Conservation (phyloP, 2,329 filamentous ascomycete genomes). For the Tolypocladium paradoxum region DNA sequence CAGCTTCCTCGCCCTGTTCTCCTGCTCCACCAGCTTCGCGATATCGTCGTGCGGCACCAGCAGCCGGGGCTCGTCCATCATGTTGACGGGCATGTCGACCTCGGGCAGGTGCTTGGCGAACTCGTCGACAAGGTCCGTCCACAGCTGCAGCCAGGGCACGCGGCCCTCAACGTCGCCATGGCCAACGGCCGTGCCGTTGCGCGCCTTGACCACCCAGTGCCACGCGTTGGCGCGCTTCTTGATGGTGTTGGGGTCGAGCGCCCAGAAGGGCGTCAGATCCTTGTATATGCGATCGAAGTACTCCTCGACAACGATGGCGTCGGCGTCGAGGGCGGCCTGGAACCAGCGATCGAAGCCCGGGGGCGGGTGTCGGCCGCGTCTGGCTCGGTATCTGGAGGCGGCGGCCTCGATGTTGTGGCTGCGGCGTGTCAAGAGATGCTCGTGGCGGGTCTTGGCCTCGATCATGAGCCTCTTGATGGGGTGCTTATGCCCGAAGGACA, state of each 20-base stretch:
- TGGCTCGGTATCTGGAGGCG: constrained; percentile 42
- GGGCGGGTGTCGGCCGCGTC: constrained; percentile 49
- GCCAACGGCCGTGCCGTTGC: constrained; percentile 29
- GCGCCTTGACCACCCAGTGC: constrained; percentile 36
- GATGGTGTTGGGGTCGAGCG: constrained; percentile 31
- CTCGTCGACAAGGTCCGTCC: constrained; percentile 37
- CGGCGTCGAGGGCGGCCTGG: constrained; percentile 36
- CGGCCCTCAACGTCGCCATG: constrained; percentile 27
- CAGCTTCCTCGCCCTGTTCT: constrained; percentile 32
- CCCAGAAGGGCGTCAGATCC: constrained; percentile 52
- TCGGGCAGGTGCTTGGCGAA: constrained; percentile 47
- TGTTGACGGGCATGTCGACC: constrained; percentile 57
- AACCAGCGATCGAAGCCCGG: constrained; percentile 55
- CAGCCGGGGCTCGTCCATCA: constrained; percentile 52
- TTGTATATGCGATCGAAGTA: constrained; percentile 56
- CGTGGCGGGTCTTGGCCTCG: constrained; percentile 32
- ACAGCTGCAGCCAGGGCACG: constrained; percentile 35
- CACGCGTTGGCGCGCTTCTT: constrained; percentile 29
- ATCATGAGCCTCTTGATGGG: constrained; percentile 41
- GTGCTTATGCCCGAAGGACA: constrained; percentile 22
- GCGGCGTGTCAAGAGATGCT: constrained; percentile 28
- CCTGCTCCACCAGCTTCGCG: constrained; percentile 35
- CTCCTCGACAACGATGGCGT: constrained; percentile 49
- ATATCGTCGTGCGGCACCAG: constrained; percentile 49
- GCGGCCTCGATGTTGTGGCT: constrained; percentile 39